Evolutionary conservation across 2,329 filamentous ascomycete genomes (phyloP), one percentile per base, ranked within the genome.

Genomic region (Periconia macrospinosa): DNA sequence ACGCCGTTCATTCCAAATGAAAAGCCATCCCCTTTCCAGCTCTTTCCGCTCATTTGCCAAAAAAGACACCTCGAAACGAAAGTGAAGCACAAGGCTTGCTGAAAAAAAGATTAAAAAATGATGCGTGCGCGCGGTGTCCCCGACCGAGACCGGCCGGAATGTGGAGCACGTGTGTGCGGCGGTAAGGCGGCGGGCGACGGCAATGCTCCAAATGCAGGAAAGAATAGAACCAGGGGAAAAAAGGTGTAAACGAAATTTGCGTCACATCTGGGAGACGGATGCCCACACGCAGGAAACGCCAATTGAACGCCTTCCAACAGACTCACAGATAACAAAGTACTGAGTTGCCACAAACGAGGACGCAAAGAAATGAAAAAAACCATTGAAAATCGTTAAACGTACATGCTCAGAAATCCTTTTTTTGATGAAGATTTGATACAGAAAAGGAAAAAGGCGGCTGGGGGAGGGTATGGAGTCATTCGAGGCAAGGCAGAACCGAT

Each of bases 151-250:
- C 13, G 35, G 15, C 23, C 2, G 27, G 30, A 40, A 43, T 30
- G 44, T 6, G 41, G 51, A 27, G 23, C 23, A 27, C 23, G 48
- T 49, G 45, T 49, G 45, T 45, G 52, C 43, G 43, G 43, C 33
- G 41, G 41, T 33, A 45, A 47, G 33, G 52, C 47, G 50, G 52
- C 43, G 41, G 45, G 41, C 41, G 43, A 20, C 33, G 43, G 41
- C 33, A 44, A 49, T 27, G 42, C 44, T 55, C 47, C 50, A 57
- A 37, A 57, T 59, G 57, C 57, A 59, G 45, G 37, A 55, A 33
- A 45, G 27, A 51, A 44, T n/a, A 49, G 42, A 27, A 30, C 43
- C 44, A 46, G n/a, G 23, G 23, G 20, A 45, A 30, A 33, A 14
- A 37, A 37, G 33, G 15, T n/a, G 33, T 37, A 37, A n/a, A 37